phyloP scores from a whole-genome alignment of 2,329 filamentous ascomycete genomes.

The Colletotrichum kahawae region DNA sequence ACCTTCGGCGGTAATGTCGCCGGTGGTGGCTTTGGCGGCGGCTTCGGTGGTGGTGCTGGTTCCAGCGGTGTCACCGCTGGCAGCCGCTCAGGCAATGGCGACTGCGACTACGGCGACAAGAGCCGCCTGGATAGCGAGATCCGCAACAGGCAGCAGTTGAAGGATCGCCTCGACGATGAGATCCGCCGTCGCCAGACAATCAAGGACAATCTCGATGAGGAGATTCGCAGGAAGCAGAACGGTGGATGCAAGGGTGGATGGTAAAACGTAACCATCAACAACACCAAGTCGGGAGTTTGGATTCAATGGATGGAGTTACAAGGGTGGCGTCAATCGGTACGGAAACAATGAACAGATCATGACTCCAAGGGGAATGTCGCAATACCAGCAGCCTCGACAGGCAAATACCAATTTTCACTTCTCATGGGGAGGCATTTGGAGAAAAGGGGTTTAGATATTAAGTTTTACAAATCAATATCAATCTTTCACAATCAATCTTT shows the following conservation, averaged over 20 bases:
- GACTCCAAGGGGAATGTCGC: not conserved
- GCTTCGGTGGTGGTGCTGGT: not conserved
- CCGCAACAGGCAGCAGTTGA: constrained; percentile 27
- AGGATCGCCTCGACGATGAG: constrained; percentile 27
- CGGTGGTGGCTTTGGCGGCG: not conserved
- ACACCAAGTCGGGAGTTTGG: not conserved
- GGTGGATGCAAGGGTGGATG: not conserved
- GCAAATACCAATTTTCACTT: not conserved
- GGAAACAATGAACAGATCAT: not conserved
- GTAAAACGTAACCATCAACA: not conserved
- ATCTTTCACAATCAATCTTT: too few species aligned
- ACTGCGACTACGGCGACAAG: not conserved
- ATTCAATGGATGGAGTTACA: fast-evolving
- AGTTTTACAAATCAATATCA: not conserved
- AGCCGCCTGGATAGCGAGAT: constrained; percentile 30
- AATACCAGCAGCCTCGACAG: not conserved
- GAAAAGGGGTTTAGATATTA: not conserved
- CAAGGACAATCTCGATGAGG: not conserved
- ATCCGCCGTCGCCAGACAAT: constrained; percentile 2
- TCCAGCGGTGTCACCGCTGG: not conserved
- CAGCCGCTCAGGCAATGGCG: not conserved
- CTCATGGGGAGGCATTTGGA: not conserved
- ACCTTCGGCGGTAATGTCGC: not conserved
- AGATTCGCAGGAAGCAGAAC: not conserved
- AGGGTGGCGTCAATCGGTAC: not conserved